Base-by-base conservation (phyloP, 164 flowering plant species). In the Vitis rotundifolia region DNA sequence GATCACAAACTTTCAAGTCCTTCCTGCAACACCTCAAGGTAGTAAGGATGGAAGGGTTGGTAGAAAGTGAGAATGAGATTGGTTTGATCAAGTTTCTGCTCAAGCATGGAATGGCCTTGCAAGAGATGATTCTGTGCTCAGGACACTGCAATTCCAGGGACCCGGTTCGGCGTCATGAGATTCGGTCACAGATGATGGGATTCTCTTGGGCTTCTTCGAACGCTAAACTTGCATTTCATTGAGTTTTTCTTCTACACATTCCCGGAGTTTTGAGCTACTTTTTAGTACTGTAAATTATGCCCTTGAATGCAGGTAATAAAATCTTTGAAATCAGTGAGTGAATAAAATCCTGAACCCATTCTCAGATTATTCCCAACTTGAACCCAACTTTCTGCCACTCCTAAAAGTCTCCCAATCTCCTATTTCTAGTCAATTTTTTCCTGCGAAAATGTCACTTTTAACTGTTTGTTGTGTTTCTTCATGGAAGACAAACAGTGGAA, bases 71-170 rank as follows among this genome's bases (percentile, higher is more conserved):
- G 56, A 79, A 73, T 66, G 88, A 85, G 28, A 74, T 83, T 28
- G 78, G 79, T 31, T 65, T 87, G n/a, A 78, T 78, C 22, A 83
- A 76, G 72, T 87, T 83, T 67, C 73, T 87, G 75, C 83, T 87
- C 53, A 83, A 76, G 80, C 82, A 83, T 78, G 90, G 84, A 12
- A 74, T 70, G 71, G 81, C 73, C 37, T 68, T 87, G 79, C 75
- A 83, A 56, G 73, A 80, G 55, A 72, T 87, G 82, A 75, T 65
- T 29, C 68, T 82, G 14, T 73, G 64, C 37, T 51, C 78, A 1
- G 76, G 73, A 11, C 54, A 74, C 16, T 67, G 68, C 71, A 71
- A 61, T 26, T 37, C 66, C 11, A 78, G 70, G 69, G 78, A 79
- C 37, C 63, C 82, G 15, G 72, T 70, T 2, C 62, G 78, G 6